Evolutionary conservation across 2,329 filamentous ascomycete genomes (phyloP), one percentile per base, ranked within the genome.

Genomic region (Aureobasidium pullulans): DNA sequence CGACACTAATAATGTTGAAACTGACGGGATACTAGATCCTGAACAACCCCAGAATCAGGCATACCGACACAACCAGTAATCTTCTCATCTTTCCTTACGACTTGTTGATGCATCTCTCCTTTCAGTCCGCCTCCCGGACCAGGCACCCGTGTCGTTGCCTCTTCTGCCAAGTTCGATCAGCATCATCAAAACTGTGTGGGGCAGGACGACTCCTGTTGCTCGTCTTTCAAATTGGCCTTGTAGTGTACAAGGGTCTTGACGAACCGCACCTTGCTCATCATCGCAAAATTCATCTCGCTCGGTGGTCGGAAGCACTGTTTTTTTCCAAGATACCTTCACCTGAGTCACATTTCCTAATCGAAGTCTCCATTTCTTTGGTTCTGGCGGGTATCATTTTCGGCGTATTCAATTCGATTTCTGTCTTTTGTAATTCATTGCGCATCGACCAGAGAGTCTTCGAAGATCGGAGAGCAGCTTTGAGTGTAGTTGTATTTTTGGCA

Each of bases 21-120:
- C 48, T 58, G 31, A 54, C 56, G n/a, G 23, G 34, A 42, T 16
- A 19, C 47, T 43, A 63, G 60, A 62, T 56, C 52, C 58, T 47
- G 62, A 63, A 37, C 60, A 60, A 57, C 62, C 29, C 62, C 64
- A 59, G 62, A 61, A 52, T 57, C 63, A 54, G 63, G 63, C 54
- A 62, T 60, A 47, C 44, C 63, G 48, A 60, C 64, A 49, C 42
- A 61, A 61, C 62, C 48, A 57, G 63, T 61, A 59, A 60, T 62
- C 57, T 57, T 36, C 15, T 19, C 23, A 6, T 34, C 32, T 13
- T 15, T 32, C 34, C 44, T 19, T 10, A 23, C 54, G 54, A 48
- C 43, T 7, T 19, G 32, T 40, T 29, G 15, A 34, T 19, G 19
- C 32, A 23, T 31, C 16, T 16, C 44, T 48, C 7, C 53, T 19